A percentile compares a stretch with the other conserved stretches of the same genome.
Conservation (phyloP, 768 basidiomycete species). For the Tulasnella sp. region DNA sequence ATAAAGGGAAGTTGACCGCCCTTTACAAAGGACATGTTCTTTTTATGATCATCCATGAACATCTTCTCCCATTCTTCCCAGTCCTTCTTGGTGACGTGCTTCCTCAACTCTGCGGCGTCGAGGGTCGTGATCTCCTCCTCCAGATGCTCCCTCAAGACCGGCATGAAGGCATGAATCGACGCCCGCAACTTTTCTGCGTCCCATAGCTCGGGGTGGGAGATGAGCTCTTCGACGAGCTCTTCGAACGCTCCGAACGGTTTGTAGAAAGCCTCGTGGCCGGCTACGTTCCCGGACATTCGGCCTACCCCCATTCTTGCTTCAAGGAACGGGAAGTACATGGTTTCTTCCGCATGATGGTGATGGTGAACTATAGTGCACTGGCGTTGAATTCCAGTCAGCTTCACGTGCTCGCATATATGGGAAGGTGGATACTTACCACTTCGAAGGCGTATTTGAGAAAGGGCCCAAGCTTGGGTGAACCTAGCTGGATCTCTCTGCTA, state of each 20-base stretch:
- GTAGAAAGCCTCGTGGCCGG: background rate
- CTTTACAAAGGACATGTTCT: background rate
- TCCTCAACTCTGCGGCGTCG: background rate
- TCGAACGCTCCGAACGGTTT: background rate
- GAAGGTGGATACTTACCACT: background rate
- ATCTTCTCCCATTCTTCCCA: background rate
- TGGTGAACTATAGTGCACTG: background rate
- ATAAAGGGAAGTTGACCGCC: background rate
- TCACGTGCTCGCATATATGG: background rate
- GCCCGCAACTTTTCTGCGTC: background rate
- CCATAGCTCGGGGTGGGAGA: background rate
- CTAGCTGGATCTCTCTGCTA: background rate
- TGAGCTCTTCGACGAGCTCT: background rate
- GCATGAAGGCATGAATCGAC: background rate
- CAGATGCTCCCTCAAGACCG: background rate
- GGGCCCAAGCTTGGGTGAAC: background rate
- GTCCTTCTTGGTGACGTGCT: background rate
- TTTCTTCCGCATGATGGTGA: background rate
- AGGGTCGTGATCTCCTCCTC: slow-evolving; percentile 5
- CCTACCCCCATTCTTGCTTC: slow-evolving; percentile 2
- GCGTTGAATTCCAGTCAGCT: background rate
- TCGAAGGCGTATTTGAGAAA: background rate
- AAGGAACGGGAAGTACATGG: background rate
- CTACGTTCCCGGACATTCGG: background rate
- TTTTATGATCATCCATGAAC: background rate